Evolutionary conservation across 768 basidiomycete species (phyloP).

Genomic region (Agaricus subrufescens): DNA sequence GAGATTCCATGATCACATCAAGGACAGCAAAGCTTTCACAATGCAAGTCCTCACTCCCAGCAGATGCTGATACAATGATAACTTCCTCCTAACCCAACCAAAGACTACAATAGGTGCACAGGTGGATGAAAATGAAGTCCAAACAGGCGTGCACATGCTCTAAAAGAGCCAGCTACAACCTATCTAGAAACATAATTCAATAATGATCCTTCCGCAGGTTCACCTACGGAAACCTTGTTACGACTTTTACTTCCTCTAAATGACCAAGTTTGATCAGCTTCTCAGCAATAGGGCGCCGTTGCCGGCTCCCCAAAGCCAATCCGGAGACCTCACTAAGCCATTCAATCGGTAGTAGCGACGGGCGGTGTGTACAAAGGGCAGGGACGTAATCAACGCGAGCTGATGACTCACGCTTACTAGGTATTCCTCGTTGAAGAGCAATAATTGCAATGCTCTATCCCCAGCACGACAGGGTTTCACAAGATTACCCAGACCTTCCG

Average conservation of each 20-base stretch:
- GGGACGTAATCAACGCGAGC: too few species aligned
- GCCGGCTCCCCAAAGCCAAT: constrained; percentile 64
- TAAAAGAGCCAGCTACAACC: constrained; percentile 28
- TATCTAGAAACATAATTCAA: constrained; percentile 27
- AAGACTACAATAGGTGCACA: constrained; percentile 38
- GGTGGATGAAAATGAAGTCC: constrained; percentile 35
- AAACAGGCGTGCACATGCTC: constrained; percentile 31
- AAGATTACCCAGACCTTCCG: constrained; percentile 55
- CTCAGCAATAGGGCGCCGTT: constrained; percentile 35
- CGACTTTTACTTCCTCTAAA: constrained; percentile 84
- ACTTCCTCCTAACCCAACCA: neutral
- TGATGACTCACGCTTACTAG: too few species aligned
- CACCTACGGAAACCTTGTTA: constrained; percentile 82
- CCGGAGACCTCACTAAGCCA: constrained; percentile 51
- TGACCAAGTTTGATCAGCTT: constrained; percentile 54
- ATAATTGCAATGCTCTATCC: constrained; percentile 38
- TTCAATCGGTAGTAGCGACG: constrained; percentile 10
- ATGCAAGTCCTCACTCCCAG: too few species aligned
- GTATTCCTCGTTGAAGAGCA: constrained; percentile 20
- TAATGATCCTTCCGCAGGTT: constrained; percentile 81
- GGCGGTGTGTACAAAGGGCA: constrained; percentile 11
- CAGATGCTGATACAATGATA: neutral
- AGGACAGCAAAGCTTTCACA: too few species aligned
- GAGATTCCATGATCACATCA: too few species aligned
- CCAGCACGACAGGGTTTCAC: constrained; percentile 16